Percentiles rank a stretch among this genome's conserved stretches.
Conservation (phyloP, 2,329 filamentous ascomycete genomes). For the Diplocarpon mali region DNA sequence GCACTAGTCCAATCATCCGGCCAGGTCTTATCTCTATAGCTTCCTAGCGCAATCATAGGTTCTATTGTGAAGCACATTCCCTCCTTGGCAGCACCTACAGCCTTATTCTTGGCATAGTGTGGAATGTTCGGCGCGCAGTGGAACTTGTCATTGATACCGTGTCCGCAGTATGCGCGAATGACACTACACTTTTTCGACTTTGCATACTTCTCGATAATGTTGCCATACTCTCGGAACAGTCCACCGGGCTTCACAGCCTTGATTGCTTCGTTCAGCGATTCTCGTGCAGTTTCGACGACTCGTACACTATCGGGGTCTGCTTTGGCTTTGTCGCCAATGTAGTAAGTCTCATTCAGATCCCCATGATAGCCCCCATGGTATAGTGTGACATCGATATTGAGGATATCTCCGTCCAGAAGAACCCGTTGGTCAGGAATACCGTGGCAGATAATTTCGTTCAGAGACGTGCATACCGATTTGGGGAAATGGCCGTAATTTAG, state of each 20-base stretch:
- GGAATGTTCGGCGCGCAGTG: constrained; percentile 90
- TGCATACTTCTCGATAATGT: constrained; percentile 89
- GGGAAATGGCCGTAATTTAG: constrained; percentile 95
- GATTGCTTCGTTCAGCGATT: constrained; percentile 85
- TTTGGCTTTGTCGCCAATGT: constrained; percentile 80
- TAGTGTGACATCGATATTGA: constrained; percentile 92
- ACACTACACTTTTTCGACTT: constrained; percentile 79
- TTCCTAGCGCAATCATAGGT: constrained; percentile 92
- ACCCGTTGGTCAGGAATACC: constrained; percentile 88
- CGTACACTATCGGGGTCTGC: constrained; percentile 78
- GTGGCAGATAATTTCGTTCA: constrained; percentile 97
- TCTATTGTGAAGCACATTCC: constrained; percentile 99
- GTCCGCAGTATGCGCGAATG: constrained; percentile 91
- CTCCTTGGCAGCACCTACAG: constrained; percentile 82
- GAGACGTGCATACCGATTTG: constrained; percentile 93
- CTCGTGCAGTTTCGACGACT: constrained; percentile 80
- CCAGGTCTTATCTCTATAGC: constrained; percentile 89
- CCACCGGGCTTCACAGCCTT: constrained; percentile 87
- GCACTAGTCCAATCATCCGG: constrained; percentile 98
- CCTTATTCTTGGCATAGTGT: constrained; percentile 98
- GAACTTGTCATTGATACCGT: constrained; percentile 89
- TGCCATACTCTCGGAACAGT: constrained; percentile 85
- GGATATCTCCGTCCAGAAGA: constrained; percentile 83
- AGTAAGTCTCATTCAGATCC: constrained; percentile 97
- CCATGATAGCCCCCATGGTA: constrained; percentile 94